Evolutionary conservation across 441 rosid species (phyloP), one percentile per base, ranked within the genome.

Genomic region (Raphanus hybrid): DNA sequence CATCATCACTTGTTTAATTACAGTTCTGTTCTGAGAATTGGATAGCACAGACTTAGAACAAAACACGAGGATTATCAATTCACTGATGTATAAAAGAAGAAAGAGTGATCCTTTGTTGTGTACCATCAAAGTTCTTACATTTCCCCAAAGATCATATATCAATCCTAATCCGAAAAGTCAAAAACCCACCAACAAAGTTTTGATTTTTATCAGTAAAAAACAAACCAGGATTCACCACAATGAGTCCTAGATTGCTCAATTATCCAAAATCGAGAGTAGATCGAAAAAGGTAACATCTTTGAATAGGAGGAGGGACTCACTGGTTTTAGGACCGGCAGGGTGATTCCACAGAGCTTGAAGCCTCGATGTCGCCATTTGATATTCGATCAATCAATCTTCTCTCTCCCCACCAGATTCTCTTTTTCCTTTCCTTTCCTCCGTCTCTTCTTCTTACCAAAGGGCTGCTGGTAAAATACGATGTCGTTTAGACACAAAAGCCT

Each of bases 271-370:
- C 78, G 39, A 64, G 32, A 11, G 27, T 34, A 20, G 20, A 74
- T 68, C 67, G 34, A 35, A 54, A 8, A 39, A 20, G 45, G 14
- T 8, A 20, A 1, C 32, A 70, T 61, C 20, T 59, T 67, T 43
- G 54, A 54, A 54, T 0, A 54, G 59, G 57, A 50, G 57, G 27
- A 29, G 26, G 14, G n/a, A 78, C 88, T 70, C 64, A 91, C 96
- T 87, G 67, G 96, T 87, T 82, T 87, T 90, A 20, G 96, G 96
- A 14, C 96, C 93, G 3, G 93, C 91, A 6, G 96, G 93, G 71
- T 89, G 93, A 84, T 90, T 90, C 87, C 88, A 91, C 8, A 91
- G 69, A 48, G 88, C 89, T 77, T 86, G 89, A 34, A 89, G 85
- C 82, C 80, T 88, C 64, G 86, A 85, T 62, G 84, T 63, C 58